Conservation (phyloP, 345 rosid species). For the Gossypium anomalum region DNA sequence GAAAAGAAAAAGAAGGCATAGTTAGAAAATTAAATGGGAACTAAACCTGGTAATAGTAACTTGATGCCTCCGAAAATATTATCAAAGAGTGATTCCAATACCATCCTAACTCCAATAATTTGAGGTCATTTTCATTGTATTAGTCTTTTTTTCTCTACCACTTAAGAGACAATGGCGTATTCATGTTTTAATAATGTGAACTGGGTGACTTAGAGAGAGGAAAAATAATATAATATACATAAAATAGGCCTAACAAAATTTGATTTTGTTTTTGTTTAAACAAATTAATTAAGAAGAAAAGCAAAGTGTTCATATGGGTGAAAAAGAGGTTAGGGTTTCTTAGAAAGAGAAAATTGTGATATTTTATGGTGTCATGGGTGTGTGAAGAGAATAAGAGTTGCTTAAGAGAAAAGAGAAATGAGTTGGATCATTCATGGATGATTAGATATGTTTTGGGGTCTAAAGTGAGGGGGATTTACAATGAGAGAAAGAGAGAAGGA, state of each 20-base stretch:
- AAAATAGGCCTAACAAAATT: background rate
- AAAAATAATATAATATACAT: background rate
- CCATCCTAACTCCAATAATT: constrained; percentile 11
- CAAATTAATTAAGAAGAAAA: background rate
- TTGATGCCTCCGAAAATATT: background rate
- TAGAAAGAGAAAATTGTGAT: constrained; percentile 1
- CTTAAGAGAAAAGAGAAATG: constrained; percentile 26
- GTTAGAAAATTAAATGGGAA: background rate
- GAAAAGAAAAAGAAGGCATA: background rate
- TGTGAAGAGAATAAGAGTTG: constrained; percentile 7
- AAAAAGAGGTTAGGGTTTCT: constrained; percentile 2
- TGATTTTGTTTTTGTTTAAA: background rate
- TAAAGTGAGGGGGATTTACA: background rate
- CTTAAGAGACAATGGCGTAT: constrained; percentile 11
- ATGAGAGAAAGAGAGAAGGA: constrained; percentile 20
- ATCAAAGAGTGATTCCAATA: background rate
- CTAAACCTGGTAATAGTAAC: background rate
- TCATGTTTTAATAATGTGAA: constrained; percentile 19
- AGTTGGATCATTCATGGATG: constrained; percentile 19
- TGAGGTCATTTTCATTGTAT: constrained; percentile 20
- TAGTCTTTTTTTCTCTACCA: background rate
- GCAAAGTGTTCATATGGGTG: background rate
- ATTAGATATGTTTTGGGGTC: too few species aligned
- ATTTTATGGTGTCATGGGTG: background rate
- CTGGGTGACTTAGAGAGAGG: constrained; percentile 16